Evolutionary conservation across 306 rosid genomes (phyloP), one percentile per base, ranked within the genome.

Genomic region (Vigna unguiculata): DNA sequence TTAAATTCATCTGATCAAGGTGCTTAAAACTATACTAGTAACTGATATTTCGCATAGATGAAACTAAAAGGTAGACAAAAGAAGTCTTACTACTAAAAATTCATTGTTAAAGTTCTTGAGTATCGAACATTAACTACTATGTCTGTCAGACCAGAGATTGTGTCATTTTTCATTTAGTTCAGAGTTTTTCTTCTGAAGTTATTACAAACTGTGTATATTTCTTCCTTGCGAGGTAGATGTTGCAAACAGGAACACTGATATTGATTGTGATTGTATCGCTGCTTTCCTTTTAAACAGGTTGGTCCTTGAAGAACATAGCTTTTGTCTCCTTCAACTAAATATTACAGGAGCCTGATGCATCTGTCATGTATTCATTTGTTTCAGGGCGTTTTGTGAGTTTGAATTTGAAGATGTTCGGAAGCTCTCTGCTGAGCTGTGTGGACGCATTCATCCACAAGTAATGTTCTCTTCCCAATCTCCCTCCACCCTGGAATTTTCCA

Each of bases 381-480:
- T 77, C 89, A 90, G 98, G 91, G 92, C 96, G 63, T 88, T 90
- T 72, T 61, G 77, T 78, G 85, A 89, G 82, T 83, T 78, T 74
- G 96, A 92, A 83, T 94, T 90, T 87, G 93, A 92, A 71, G 95
- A 92, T 48, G 98, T 91, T 21, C 88, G 85, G 76, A 94, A 89
- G 78, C 91, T 90, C 64, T 91, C 98, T 76, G 97, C 98, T 83
- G 97, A 94, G 91, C 85, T 94, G 11, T 89, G 95, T 84, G 97
- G 97, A 48, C 93, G 96, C 84, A 83, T 94, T 85, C 97, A 94
- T 83, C 97, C 96, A 54, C 88, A 89, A 79, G 97, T 94, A 89
- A 74, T 51, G 14, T 60, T 24, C 60, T 58, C 19, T 71, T n/a
- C 43, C 43, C 12, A 8, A 9, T 5, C 2, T 3, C 45, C 45